Conservation (phyloP, 2,329 filamentous ascomycete genomes). For the Cercospora brassicicola region DNA sequence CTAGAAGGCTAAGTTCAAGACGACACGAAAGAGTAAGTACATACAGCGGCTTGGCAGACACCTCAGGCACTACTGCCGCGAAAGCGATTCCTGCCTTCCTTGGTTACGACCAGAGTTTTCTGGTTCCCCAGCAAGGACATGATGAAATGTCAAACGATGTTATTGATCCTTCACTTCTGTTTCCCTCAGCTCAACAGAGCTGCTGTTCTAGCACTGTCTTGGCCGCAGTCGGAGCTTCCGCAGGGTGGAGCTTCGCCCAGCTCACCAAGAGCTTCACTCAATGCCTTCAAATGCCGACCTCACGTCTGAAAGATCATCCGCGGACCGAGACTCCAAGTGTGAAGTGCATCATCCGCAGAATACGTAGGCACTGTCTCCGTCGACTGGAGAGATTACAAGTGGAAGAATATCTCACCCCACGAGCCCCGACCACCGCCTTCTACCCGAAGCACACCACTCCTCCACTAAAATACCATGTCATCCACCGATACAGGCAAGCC, state of each 20-base stretch:
- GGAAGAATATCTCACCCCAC: not conserved
- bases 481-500: not conserved
- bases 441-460: not conserved
- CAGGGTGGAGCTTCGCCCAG: conserved; percentile 8
- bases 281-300: conserved; percentile 15
- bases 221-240: not conserved
- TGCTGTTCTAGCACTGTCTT: not conserved
- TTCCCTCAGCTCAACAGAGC: not conserved
- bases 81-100: no score
- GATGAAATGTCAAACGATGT: not conserved
- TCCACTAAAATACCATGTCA: not conserved
- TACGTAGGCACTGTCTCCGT: not conserved
- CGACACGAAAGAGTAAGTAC: no score
- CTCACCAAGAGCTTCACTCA: conserved; percentile 4
- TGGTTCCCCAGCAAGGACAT: not conserved
- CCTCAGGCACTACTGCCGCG: no score
- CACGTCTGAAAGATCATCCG: not conserved
- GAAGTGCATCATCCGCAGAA: not conserved
- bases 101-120: not conserved
- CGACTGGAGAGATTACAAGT: not conserved
- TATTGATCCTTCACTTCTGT: not conserved
- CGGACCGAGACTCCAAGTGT: conserved; percentile 8
- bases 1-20: no score
- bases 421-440: not conserved
- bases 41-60: no score